These are phyloP conservation scores for Zygnema cylindricum DNA, from an alignment of 139 green algal species.

Conservation along the genomic window DNA sequence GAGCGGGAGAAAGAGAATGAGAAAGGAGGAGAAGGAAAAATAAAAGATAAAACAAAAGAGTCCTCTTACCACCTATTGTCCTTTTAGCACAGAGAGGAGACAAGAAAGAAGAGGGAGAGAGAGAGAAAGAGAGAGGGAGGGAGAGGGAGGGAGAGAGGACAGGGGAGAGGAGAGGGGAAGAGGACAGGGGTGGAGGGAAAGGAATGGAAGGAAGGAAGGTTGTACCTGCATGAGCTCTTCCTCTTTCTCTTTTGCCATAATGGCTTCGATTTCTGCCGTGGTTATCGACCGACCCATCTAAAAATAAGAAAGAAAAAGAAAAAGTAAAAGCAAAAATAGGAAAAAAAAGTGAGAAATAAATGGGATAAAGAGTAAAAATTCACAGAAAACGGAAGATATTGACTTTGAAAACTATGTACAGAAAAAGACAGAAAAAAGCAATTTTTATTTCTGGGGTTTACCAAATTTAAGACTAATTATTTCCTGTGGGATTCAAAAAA, in stretches of 20 bases:
- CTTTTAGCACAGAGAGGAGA: too few species aligned
- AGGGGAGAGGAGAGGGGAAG: not conserved
- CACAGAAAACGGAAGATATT: not conserved
- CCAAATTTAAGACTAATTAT: too few species aligned
- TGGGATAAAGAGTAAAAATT: not conserved
- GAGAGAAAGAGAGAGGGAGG: not conserved
- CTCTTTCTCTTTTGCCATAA: conserved; percentile 24
- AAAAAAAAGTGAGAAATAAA: too few species aligned
- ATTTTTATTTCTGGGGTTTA: too few species aligned
- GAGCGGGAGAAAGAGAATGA: not conserved
- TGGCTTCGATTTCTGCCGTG: conserved; percentile 21
- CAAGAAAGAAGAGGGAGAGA: not conserved
- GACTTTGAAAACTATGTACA: too few species aligned
- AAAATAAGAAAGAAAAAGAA: not conserved
- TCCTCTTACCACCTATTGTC: too few species aligned
- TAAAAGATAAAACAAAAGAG: not conserved
- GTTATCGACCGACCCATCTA: conserved; percentile 28
- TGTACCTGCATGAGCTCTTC: conserved; percentile 30
- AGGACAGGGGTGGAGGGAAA: not conserved
- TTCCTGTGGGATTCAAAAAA: too few species aligned
- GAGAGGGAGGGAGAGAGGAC: not conserved
- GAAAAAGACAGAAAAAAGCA: too few species aligned
- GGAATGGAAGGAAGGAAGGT: not conserved
- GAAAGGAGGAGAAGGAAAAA: not conserved
- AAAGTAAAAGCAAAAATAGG: not conserved